Evolutionary conservation across 352 stramenopile genomes (phyloP).

Genomic region (Phytophthora colocasiae): DNA sequence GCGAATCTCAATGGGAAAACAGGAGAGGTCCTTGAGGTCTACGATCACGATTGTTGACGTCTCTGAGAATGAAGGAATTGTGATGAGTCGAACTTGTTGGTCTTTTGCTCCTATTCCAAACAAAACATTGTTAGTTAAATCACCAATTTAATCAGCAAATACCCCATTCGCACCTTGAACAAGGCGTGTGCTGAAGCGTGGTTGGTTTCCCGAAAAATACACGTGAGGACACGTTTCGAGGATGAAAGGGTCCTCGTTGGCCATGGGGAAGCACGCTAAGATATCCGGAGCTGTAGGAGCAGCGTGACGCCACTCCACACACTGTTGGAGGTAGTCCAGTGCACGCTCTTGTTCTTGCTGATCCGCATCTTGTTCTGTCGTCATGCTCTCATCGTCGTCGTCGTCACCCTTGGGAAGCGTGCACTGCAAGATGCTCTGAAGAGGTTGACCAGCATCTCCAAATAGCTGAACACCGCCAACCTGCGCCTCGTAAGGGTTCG

Average conservation of each 20-base stretch:
- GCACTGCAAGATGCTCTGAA: constrained; percentile 86
- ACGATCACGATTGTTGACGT: constrained; percentile 92
- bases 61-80: constrained; percentile 90
- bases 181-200: constrained; percentile 82
- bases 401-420: constrained; percentile 42
- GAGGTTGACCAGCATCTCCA: constrained; percentile 88
- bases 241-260: constrained; percentile 93
- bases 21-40: constrained; percentile 87
- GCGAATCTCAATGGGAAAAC: constrained; percentile 66
- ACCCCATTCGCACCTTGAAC: constrained; percentile 50
- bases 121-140: constrained; percentile 8
- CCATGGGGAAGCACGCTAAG: constrained; percentile 91
- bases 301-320: constrained; percentile 91
- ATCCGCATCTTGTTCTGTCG: constrained; percentile 28
- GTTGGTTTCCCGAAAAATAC: constrained; percentile 94
- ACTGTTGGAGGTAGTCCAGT: constrained; percentile 71
- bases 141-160: not conserved
- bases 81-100: constrained; percentile 82
- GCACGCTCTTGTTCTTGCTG: constrained; percentile 33
- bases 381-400: constrained; percentile 35
- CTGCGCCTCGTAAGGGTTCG: constrained; percentile 94
- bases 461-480: constrained; percentile 76
- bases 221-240: constrained; percentile 88
- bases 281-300: constrained; percentile 95
- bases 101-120: constrained; percentile 40